Percentiles rank a stretch among this genome's conserved stretches.
phyloP scores from a whole-genome alignment of 805 yeast genomes.

The Saccharomycopsis selenospora region DNA sequence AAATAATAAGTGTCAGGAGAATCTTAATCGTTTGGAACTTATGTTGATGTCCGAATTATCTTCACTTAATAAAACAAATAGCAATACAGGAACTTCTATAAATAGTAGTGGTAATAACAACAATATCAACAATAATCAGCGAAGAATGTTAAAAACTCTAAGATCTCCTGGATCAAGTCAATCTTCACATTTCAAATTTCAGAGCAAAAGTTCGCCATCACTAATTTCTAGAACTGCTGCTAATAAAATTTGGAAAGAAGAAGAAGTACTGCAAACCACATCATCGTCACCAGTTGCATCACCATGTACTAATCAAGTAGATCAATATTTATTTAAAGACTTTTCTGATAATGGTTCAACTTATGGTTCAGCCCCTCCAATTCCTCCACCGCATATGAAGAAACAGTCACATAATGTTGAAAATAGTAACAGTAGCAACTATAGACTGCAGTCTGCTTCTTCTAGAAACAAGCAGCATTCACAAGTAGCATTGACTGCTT shows the following conservation, averaged over 20 bases:
- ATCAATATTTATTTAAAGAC: slow-evolving; percentile 11
- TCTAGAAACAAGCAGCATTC: too few species aligned
- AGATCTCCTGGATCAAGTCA: slow-evolving; percentile 24
- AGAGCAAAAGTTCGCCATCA: slow-evolving; percentile 19
- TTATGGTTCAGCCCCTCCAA: not conserved
- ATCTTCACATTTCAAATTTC: slow-evolving; percentile 14
- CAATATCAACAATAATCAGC: slow-evolving; percentile 19
- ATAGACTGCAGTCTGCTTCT: too few species aligned
- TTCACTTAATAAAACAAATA: slow-evolving; percentile 7
- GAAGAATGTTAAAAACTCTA: slow-evolving; percentile 30
- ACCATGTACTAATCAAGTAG: not conserved
- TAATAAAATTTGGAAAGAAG: slow-evolving; percentile 20
- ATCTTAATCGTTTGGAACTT: slow-evolving; percentile 16
- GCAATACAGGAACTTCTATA: not conserved
- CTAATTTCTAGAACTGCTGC: slow-evolving; percentile 28
- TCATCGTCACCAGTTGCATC: slow-evolving; percentile 23
- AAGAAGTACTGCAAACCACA: slow-evolving; percentile 21
- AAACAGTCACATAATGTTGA: not conserved
- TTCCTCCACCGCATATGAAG: not conserved
- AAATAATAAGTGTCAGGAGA: slow-evolving; percentile 14
- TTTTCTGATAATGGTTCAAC: slow-evolving; percentile 11
- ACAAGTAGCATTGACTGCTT: not conserved
- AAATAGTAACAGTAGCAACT: not conserved
- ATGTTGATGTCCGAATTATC: slow-evolving; percentile 11
- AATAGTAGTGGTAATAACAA: slow-evolving; percentile 15